Conservation (phyloP, 2,329 filamentous ascomycete species). For the Fusarium foetens region DNA sequence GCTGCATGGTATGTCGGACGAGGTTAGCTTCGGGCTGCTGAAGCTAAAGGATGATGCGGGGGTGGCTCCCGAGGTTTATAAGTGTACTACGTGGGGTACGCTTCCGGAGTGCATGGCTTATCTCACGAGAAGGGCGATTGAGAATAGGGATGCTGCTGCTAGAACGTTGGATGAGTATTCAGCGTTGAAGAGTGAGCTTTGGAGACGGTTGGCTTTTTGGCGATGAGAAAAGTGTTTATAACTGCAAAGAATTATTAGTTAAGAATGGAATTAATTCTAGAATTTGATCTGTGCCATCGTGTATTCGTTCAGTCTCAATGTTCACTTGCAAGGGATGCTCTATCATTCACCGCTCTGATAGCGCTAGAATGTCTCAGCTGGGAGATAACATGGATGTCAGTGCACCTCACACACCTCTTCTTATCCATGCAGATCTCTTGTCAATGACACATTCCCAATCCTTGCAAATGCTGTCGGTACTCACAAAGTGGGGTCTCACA, state of each 20-base stretch:
- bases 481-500: background rate
- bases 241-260: background rate
- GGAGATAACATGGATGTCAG: background rate
- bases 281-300: background rate
- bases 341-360: background rate
- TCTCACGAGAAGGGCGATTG: slow-evolving; percentile 50
- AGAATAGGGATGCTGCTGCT: slow-evolving; percentile 53
- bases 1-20: slow-evolving; percentile 68
- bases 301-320: background rate
- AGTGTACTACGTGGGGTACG: slow-evolving; percentile 55
- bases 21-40: slow-evolving; percentile 62
- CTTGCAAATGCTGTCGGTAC: background rate
- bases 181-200: slow-evolving; percentile 45
- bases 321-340: background rate
- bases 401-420: background rate
- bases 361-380: background rate
- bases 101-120: slow-evolving; percentile 53
- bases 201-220: slow-evolving; percentile 46
- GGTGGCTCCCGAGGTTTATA: slow-evolving; percentile 49
- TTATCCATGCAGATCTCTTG: background rate
- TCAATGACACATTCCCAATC: background rate
- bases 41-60: slow-evolving; percentile 46
- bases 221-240: slow-evolving; percentile 2
- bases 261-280: background rate
- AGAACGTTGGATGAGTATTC: slow-evolving; percentile 46